A percentile compares a stretch with the other conserved stretches of the same genome.
These are phyloP conservation scores for Lactuca sativa DNA, from an alignment of 129 eudicot species.

Conservation along the genomic window DNA sequence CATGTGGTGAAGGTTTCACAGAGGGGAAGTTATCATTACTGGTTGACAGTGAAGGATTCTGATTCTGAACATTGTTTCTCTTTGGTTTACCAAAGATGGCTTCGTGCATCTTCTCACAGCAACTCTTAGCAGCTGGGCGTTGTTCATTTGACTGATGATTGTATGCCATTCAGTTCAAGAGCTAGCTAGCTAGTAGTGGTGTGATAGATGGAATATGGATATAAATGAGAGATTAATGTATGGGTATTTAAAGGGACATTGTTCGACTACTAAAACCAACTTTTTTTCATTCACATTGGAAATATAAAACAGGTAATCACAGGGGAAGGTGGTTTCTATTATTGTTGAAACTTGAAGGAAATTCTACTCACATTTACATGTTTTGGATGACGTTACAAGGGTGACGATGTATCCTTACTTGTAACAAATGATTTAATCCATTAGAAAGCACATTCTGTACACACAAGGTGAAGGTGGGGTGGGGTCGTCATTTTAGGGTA, in stretches of 20 bases:
- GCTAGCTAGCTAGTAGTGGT: neutral
- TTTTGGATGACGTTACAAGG: neutral
- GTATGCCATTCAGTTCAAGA: constrained; percentile 1
- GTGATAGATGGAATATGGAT: neutral
- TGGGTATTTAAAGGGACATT: neutral
- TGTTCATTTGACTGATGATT: constrained; percentile 9
- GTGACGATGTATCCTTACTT: neutral
- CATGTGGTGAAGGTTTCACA: neutral
- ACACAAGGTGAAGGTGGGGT: neutral
- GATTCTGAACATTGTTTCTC: neutral
- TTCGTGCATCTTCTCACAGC: constrained; percentile 20
- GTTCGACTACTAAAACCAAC: no score
- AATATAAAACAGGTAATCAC: neutral
- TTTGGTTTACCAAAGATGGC: constrained; percentile 20
- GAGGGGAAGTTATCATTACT: neutral
- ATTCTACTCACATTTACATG: constrained; percentile 1
- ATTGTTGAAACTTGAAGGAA: neutral
- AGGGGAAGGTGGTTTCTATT: neutral
- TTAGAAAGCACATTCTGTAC: neutral
- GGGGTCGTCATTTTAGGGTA: neutral
- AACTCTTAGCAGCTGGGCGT: neutral
- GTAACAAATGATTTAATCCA: neutral
- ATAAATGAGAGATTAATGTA: neutral
- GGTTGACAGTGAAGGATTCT: neutral
- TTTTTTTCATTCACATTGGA: neutral